Conservation (phyloP, 192 early-diverging fungal genomes). For the Podila horticola region DNA sequence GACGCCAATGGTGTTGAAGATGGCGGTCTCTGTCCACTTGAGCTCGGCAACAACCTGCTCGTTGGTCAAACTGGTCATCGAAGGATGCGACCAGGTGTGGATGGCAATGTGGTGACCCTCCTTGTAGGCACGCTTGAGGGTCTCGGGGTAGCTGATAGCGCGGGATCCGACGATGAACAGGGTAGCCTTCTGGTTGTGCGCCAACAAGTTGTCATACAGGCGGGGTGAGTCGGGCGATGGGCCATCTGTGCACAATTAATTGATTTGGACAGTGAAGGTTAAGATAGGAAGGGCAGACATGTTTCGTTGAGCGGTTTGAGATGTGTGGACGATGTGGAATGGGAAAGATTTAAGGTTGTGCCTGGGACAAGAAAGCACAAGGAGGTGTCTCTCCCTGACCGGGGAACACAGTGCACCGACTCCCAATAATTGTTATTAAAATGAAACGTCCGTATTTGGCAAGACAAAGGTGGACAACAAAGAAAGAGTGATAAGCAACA, state of each 20-base stretch:
- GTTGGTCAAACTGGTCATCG: constrained; percentile 60
- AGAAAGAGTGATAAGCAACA: background rate
- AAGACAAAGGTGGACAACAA: background rate
- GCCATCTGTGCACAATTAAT: constrained; percentile 44
- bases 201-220: constrained; percentile 55
- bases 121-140: constrained; percentile 56
- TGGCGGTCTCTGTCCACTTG: constrained; percentile 71
- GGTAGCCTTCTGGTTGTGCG: constrained; percentile 58
- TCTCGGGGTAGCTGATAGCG: constrained; percentile 53
- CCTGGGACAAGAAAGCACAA: no score
- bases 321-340: no score
- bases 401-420: no score
- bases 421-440: background rate
- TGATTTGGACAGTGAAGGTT: background rate
- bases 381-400: no score
- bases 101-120: constrained; percentile 65
- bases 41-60: constrained; percentile 69
- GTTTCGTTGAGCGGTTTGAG: background rate
- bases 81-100: constrained; percentile 67
- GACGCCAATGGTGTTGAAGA: constrained; percentile 60
- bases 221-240: constrained; percentile 56
- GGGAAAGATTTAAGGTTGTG: no score
- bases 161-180: constrained; percentile 66
- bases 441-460: background rate
- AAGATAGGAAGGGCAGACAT: background rate